Percentiles rank a stretch among this genome's conserved stretches.
Conservation (phyloP, 2,329 filamentous ascomycete species). For the Fusarium sp. region DNA sequence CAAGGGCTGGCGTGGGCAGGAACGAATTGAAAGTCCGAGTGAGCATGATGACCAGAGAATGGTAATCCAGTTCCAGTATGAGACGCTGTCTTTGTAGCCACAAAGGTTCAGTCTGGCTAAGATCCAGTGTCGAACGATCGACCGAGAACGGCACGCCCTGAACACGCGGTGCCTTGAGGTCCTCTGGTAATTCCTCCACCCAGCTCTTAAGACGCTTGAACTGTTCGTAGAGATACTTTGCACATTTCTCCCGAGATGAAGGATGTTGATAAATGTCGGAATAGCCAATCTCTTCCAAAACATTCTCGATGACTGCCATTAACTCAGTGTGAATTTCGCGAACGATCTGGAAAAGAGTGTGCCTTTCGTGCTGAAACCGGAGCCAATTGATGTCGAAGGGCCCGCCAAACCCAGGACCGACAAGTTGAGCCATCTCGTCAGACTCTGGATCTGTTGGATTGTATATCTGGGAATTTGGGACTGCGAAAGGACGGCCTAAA, state of each 20-base stretch:
- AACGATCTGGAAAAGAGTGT: slow-evolving; percentile 29
- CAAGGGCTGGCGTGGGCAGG: slow-evolving; percentile 45
- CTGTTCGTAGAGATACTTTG: slow-evolving; percentile 47
- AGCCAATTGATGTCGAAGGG: slow-evolving; percentile 41
- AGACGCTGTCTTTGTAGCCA: slow-evolving; percentile 60
- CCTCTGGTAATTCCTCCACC: slow-evolving; percentile 53
- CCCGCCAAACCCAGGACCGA: slow-evolving; percentile 28
- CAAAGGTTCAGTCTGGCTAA: slow-evolving; percentile 54
- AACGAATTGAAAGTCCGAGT: slow-evolving; percentile 59
- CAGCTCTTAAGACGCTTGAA: slow-evolving; percentile 51
- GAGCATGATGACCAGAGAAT: slow-evolving; percentile 56
- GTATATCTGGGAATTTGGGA: neutral
- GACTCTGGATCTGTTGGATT: slow-evolving; percentile 10
- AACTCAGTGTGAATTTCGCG: slow-evolving; percentile 41
- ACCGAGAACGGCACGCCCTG: slow-evolving; percentile 55
- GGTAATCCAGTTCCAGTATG: slow-evolving; percentile 59
- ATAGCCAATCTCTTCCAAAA: slow-evolving; percentile 28
- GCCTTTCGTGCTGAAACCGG: slow-evolving; percentile 39
- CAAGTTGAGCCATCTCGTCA: slow-evolving; percentile 23
- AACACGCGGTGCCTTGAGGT: slow-evolving; percentile 55
- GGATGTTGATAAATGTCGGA: slow-evolving; percentile 46
- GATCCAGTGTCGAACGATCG: slow-evolving; percentile 51
- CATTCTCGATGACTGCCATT: slow-evolving; percentile 27
- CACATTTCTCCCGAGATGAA: slow-evolving; percentile 46
- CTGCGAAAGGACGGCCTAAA: slow-evolving; percentile 39